A percentile compares a stretch with the other conserved stretches of the same genome.
Evolutionary conservation across 2,329 filamentous ascomycete species (phyloP).

Genomic region (Helicocarpus griseus): DNA sequence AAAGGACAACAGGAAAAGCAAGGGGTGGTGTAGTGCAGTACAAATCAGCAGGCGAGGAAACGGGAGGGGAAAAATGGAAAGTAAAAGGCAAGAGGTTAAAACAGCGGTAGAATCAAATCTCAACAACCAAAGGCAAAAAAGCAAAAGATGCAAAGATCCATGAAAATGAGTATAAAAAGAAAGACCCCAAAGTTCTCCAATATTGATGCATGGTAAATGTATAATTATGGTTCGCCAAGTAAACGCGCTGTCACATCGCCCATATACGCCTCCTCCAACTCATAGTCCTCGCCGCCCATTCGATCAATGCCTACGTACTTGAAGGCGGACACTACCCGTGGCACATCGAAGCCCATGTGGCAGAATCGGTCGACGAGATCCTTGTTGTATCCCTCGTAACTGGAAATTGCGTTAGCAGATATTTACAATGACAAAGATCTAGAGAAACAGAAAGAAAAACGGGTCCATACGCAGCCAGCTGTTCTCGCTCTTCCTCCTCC

Average conservation of each 20-base stretch:
- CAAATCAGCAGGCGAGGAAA: too few species aligned
- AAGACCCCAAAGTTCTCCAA: too few species aligned
- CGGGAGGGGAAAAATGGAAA: neutral
- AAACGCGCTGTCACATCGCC: slow-evolving; percentile 80
- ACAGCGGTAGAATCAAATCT: neutral
- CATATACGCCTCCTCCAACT: slow-evolving; percentile 82
- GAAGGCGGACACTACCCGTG: slow-evolving; percentile 78
- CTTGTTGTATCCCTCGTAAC: slow-evolving; percentile 81
- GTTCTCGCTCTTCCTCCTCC: slow-evolving; percentile 47
- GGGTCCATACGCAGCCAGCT: slow-evolving; percentile 43
- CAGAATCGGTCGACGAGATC: slow-evolving; percentile 74
- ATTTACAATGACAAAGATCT: neutral
- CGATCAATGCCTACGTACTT: slow-evolving; percentile 70
- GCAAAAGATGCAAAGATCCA: too few species aligned
- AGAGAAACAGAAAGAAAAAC: neutral
- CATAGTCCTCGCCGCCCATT: slow-evolving; percentile 68
- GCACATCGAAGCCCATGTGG: slow-evolving; percentile 83
- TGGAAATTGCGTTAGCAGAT: slow-evolving; percentile 32
- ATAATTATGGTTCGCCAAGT: slow-evolving; percentile 59
- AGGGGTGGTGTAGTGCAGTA: too few species aligned
- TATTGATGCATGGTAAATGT: slow-evolving; percentile 4
- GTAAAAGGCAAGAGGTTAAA: neutral
- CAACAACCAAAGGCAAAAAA: too few species aligned
- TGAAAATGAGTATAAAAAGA: too few species aligned
- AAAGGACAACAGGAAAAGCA: neutral